Evolutionary conservation across 441 rosid species (phyloP), one percentile per base, ranked within the genome.

Genomic region (Daphne laureola): DNA sequence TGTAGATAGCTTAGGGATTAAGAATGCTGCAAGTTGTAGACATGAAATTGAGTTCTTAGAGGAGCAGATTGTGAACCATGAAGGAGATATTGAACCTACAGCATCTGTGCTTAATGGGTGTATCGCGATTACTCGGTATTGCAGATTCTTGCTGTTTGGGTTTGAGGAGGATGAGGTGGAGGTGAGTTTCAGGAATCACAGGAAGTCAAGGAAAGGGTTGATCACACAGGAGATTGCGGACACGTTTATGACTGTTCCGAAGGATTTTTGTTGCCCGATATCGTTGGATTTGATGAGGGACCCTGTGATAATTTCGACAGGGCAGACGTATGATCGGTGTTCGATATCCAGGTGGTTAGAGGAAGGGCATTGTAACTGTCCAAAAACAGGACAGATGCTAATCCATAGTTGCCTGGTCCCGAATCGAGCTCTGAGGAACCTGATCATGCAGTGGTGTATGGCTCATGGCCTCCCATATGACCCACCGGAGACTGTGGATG

Each of bases 271-370:
- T 55, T 92, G 98, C 55, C 92, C 97, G 0, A 86, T 89, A 54
- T 80, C 90, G 0, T 57, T 83, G 64, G 98, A 92, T 69, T 63
- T 92, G 84, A 92, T 92, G 96, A 73, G 67, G 14, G 97, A 92
- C 76, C 98, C 98, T 0, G 96, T 89, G 63, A 83, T 83, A 31
- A 59, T 89, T 12, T 86, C 97, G 0, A 89, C 96, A 0, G 94
- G 97, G 11, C 98, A 92, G 59, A 92, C 95, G 2, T 92, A 89
- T 51, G 97, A 92, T 49, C 76, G 96, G 73, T 73, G 80, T 63
- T 80, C 94, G 0, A 86, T 92, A 54, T 58, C 86, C 16, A 79
- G 98, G 60, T 92, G 98, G 98, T 60, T 92, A 55, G 97, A 89
- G 55, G 95, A 84, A 74, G 96, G 97, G 42, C 90, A 89, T 49